phyloP scores from a whole-genome alignment of 257 asterid species.

The Vinca minor region DNA sequence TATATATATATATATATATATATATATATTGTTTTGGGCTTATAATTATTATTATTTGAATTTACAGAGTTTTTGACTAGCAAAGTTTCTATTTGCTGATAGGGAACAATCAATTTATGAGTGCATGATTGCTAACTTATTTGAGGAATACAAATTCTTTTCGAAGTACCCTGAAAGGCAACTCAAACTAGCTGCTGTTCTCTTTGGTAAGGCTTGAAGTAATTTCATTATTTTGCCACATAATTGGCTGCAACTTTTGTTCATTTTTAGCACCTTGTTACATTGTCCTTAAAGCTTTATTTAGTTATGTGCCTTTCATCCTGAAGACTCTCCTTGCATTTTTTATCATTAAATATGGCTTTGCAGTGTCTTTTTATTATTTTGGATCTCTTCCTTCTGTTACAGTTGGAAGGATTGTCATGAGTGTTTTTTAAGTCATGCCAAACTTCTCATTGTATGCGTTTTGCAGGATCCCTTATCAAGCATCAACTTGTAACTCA shows the following conservation, averaged over 20 bases:
- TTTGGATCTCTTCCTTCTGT: not conserved
- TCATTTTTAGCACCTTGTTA: no score
- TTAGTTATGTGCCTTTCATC: no score
- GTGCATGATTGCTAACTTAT: slow-evolving; percentile 76
- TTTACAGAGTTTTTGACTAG: not conserved
- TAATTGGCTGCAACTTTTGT: no score
- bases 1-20: not conserved
- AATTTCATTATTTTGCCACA: not conserved
- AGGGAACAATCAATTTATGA: slow-evolving; percentile 78
- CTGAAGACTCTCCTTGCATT: no score
- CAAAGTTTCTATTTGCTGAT: slow-evolving; percentile 25
- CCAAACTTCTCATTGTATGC: not conserved
- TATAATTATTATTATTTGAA: no score
- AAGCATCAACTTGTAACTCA: slow-evolving; percentile 93
- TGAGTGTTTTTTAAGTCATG: no score
- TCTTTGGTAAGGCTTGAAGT: slow-evolving; percentile 55
- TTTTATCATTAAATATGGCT: no score
- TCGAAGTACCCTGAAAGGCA: slow-evolving; percentile 85
- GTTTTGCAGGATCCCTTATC: slow-evolving; percentile 73
- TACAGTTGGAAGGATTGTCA: no score
- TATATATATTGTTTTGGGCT: not conserved
- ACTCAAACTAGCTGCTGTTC: slow-evolving; percentile 72
- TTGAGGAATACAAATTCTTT: slow-evolving; percentile 84
- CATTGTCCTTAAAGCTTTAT: no score
- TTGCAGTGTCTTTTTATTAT: no score